Evolutionary conservation across 139 green algal species (phyloP), one percentile per base, ranked within the genome.

Genomic region (Tetradesmus lagerheimii): DNA sequence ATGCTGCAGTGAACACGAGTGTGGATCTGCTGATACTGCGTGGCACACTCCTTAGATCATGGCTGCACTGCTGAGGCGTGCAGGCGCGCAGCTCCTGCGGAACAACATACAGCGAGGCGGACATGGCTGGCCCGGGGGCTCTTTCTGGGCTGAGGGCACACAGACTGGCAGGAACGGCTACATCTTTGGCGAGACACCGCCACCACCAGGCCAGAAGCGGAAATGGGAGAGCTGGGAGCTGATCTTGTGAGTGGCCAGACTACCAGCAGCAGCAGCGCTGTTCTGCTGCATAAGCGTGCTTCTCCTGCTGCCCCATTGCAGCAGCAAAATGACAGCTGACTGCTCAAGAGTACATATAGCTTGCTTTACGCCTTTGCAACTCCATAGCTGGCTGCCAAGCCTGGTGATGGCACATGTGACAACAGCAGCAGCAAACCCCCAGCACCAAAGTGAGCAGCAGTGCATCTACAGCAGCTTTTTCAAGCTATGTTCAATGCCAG

Each of bases 141-240:
- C 92, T 47, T 98, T 98, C 62, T 99, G 95, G 85, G 87, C 92
- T 25, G 93, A 97, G 57, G 97, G 96, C 35, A 95, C 92, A 6
- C 93, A 97, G 85, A 94, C 95, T n/a, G 94, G 95, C 15, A 87
- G 90, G 0, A 94, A 95, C 41, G 97, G 97, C 31, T 94, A 97
- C 75, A 87, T 98, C 23, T 99, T 98, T 80, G 94, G 94, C 27
- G 97, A 99, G 88, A 95, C 96, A 25, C 96, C 97, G 23, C 96
- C 93, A 14, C 91, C 94, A 0, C 88, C 95, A 31, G 97, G 97
- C 0, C 91, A 97, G 87, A 90, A 90, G 20, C 92, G 97, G 41
- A 95, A 96, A 53, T 95, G 92, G 93, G 96, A 98, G 91, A 95
- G 93, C 82, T 98, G 97, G 97, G 97, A 99, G 92, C 94, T 93